Evolutionary conservation across 2,329 filamentous ascomycete genomes (phyloP).

Genomic region (Penicillium sp.): DNA sequence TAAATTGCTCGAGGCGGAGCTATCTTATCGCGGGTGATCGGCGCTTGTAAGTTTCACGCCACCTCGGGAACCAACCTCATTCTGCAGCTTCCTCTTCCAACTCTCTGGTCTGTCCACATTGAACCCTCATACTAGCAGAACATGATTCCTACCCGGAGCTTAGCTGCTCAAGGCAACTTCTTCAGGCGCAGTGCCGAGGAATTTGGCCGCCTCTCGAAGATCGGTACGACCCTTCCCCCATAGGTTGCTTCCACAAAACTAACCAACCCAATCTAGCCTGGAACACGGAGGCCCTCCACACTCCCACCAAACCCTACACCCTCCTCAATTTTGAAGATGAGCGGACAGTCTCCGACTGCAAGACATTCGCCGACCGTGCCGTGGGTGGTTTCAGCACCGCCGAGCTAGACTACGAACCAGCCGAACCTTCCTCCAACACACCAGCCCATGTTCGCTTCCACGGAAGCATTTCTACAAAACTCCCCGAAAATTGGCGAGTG

Average conservation of each 20-base stretch:
- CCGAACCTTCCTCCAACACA: slow-evolving; percentile 40
- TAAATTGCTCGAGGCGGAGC: background rate
- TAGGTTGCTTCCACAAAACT: slow-evolving; percentile 5
- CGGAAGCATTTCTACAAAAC: slow-evolving; percentile 81
- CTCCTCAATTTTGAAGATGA: slow-evolving; percentile 46
- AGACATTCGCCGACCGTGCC: slow-evolving; percentile 82
- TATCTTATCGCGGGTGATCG: slow-evolving; percentile 24
- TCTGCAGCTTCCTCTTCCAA: slow-evolving; percentile 2
- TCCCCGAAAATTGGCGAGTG: slow-evolving; percentile 64
- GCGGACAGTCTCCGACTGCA: slow-evolving; percentile 45
- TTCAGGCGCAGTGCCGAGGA: slow-evolving; percentile 61
- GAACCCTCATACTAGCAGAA: background rate
- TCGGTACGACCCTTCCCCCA: slow-evolving; percentile 46
- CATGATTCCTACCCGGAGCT: slow-evolving; percentile 43
- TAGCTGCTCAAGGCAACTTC: slow-evolving; percentile 52
- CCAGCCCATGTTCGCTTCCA: slow-evolving; percentile 77
- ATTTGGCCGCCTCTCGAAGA: slow-evolving; percentile 56
- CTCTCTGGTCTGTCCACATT: background rate
- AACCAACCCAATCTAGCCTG: slow-evolving; percentile 32
- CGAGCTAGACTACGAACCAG: slow-evolving; percentile 66
- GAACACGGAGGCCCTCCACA: slow-evolving; percentile 40
- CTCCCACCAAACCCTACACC: slow-evolving; percentile 40
- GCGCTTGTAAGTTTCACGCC: slow-evolving; percentile 15
- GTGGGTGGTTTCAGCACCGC: slow-evolving; percentile 83
- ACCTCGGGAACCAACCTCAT: slow-evolving; percentile 20